Percentiles rank a stretch among this genome's conserved stretches.
These are phyloP conservation scores for Tilletia walkeri DNA, from an alignment of 1,284 basidiomycete genomes.

Conservation along the genomic window DNA sequence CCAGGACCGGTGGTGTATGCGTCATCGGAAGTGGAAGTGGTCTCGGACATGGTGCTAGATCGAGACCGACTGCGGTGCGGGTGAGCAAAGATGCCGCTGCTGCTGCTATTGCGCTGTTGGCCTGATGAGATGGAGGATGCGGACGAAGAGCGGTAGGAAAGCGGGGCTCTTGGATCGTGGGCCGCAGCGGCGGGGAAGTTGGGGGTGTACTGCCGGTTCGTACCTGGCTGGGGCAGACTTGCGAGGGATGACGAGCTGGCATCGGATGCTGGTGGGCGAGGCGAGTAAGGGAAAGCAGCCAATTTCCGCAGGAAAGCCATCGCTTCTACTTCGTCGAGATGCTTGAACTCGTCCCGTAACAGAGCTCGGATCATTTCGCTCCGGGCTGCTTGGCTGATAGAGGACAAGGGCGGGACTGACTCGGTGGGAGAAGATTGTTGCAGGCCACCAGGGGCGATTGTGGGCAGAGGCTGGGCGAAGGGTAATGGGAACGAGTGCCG, in stretches of 20 bases:
- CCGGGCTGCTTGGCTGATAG: too few species aligned
- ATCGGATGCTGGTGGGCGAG: slow-evolving; percentile 4
- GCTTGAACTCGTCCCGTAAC: neutral
- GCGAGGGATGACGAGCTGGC: slow-evolving; percentile 12
- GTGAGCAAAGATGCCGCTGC: neutral
- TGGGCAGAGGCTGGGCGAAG: neutral
- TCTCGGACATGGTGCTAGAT: slow-evolving; percentile 8
- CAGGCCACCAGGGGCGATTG: too few species aligned
- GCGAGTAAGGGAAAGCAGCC: too few species aligned
- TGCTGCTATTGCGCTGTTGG: slow-evolving; percentile 2
- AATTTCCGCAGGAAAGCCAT: neutral
- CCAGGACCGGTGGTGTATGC: slow-evolving; percentile 16
- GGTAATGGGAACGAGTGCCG: neutral
- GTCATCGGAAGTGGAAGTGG: slow-evolving; percentile 14
- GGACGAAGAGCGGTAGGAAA: slow-evolving; percentile 6
- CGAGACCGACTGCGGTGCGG: neutral
- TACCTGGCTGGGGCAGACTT: neutral
- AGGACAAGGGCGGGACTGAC: neutral
- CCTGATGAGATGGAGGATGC: slow-evolving; percentile 2
- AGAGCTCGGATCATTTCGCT: neutral
- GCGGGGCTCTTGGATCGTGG: neutral
- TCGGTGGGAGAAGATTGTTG: neutral
- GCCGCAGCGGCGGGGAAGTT: too few species aligned
- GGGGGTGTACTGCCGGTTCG: neutral
- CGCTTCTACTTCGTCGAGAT: too few species aligned